Conservation (phyloP, 2,329 filamentous ascomycete genomes). For the Talaromyces sp. region DNA sequence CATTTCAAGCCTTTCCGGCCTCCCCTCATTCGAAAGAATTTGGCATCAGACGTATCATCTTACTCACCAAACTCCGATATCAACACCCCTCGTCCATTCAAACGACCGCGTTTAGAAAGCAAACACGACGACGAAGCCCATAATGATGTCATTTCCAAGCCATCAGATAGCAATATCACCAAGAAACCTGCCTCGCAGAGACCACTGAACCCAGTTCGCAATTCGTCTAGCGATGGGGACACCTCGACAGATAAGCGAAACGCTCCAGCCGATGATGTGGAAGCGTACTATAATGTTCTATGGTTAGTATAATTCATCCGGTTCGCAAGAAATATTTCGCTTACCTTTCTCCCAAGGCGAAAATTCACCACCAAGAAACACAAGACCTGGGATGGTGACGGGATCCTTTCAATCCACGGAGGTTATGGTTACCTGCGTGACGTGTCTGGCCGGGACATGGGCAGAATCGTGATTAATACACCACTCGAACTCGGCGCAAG, state of each 20-base stretch:
- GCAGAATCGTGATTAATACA: conserved; percentile 52
- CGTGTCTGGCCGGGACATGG: conserved; percentile 60
- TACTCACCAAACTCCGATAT: conserved; percentile 4
- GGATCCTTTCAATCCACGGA: conserved; percentile 54
- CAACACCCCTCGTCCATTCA: conserved; percentile 21
- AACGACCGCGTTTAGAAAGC: conserved; percentile 31
- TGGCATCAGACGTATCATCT: conserved; percentile 8
- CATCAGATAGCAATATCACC: conserved; percentile 9
- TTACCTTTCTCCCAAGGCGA: conserved; percentile 45
- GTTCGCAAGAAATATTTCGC: neutral
- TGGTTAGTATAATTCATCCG: conserved; percentile 32
- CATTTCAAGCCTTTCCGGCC: conserved; percentile 45
- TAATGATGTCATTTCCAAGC: neutral
- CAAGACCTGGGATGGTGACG: conserved; percentile 74
- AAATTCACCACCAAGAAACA: conserved; percentile 69
- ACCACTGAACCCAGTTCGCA: conserved; percentile 29
- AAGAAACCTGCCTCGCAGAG: conserved; percentile 18
- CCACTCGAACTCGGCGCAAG: conserved; percentile 56
- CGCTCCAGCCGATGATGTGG: conserved; percentile 16
- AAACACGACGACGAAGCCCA: conserved; percentile 3
- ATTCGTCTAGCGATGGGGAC: conserved; percentile 16
- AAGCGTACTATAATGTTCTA: conserved; percentile 44
- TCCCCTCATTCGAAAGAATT: conserved; percentile 35
- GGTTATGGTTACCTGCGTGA: conserved; percentile 60
- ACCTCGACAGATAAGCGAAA: conserved; percentile 7